These are phyloP conservation scores for Fusarium sp. DNA, from an alignment of 2,329 filamentous ascomycete genomes.

Conservation along the genomic window DNA sequence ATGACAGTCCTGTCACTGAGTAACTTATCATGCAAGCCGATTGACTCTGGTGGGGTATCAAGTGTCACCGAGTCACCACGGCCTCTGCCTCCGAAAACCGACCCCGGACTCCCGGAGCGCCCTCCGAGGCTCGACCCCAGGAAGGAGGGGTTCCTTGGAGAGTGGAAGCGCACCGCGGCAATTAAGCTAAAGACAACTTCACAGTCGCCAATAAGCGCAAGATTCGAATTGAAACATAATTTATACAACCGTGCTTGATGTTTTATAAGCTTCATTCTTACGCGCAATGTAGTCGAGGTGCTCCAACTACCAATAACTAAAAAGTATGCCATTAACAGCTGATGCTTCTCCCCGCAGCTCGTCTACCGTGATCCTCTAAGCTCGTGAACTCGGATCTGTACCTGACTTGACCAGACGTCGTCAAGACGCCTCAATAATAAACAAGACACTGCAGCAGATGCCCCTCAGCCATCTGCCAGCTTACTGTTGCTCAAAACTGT, in stretches of 20 bases:
- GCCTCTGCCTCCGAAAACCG: slow-evolving; percentile 39
- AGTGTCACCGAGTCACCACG: slow-evolving; percentile 35
- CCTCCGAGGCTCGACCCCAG: slow-evolving; percentile 34
- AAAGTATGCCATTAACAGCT: slow-evolving; percentile 51
- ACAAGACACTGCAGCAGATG: slow-evolving; percentile 37
- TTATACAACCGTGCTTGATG: background rate
- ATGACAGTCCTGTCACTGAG: slow-evolving; percentile 5
- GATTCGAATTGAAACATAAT: background rate
- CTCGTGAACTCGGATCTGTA: slow-evolving; percentile 33
- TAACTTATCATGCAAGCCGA: slow-evolving; percentile 30
- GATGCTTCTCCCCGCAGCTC: slow-evolving; percentile 45
- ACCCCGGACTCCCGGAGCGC: slow-evolving; percentile 41
- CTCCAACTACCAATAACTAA: slow-evolving; percentile 43
- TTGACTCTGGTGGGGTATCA: slow-evolving; percentile 30
- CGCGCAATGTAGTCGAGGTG: slow-evolving; percentile 36
- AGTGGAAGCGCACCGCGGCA: slow-evolving; percentile 18
- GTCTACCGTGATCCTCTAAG: slow-evolving; percentile 45
- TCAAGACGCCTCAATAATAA: slow-evolving; percentile 44
- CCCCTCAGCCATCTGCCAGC: slow-evolving; percentile 16
- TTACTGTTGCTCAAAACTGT: slow-evolving; percentile 66
- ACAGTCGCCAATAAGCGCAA: background rate
- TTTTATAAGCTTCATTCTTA: slow-evolving; percentile 33
- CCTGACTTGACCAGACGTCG: slow-evolving; percentile 22
- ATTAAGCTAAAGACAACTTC: slow-evolving; percentile 3
- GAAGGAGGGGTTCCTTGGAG: background rate